Evolutionary conservation across 495 filamentous ascomycete species (phyloP).

Genomic region (Hypoxylon subgilvum): DNA sequence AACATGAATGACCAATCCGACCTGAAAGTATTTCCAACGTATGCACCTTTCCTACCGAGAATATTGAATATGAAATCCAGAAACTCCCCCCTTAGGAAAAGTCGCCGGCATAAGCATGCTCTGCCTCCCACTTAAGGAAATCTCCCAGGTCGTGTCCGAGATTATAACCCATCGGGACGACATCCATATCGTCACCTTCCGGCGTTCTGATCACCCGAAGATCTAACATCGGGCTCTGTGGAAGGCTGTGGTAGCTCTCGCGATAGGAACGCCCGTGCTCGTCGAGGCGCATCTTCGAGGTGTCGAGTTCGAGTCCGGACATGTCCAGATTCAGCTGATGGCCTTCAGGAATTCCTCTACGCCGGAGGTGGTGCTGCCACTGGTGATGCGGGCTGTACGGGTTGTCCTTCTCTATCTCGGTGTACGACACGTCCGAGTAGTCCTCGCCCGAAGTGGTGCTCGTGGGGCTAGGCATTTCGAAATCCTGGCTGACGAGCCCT

Average conservation of each 20-base stretch:
- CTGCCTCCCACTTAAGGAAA: conserved; percentile 57
- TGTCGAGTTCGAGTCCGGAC: conserved; percentile 17
- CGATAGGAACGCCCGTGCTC: conserved; percentile 25
- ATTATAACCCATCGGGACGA: conserved; percentile 63
- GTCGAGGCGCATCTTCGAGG: conserved; percentile 20
- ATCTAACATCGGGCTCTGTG: conserved; percentile 59
- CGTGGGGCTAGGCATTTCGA: conserved; percentile 36
- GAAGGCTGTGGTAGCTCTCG: conserved; percentile 50
- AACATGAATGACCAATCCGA: conserved; percentile 9
- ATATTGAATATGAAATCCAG: conserved; percentile 4
- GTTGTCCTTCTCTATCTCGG: conserved; percentile 29
- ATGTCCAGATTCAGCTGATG: conserved; percentile 28
- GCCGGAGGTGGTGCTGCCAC: conserved; percentile 33
- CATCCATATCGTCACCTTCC: conserved; percentile 48
- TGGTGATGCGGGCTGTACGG: conserved; percentile 31
- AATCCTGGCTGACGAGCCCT: conserved; percentile 37
- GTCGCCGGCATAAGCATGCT: conserved; percentile 46
- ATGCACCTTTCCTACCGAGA: conserved; percentile 1
- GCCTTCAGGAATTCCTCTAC: conserved; percentile 6
- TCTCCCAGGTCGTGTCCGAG: conserved; percentile 60
- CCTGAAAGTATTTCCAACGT: conserved; percentile 7
- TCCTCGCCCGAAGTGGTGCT: conserved; percentile 40
- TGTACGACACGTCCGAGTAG: conserved; percentile 34
- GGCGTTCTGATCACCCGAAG: conserved; percentile 47
- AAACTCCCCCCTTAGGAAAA: conserved; percentile 24